phyloP scores from a whole-genome alignment of 2,329 filamentous ascomycete species.

The Myriosclerotinia duriaeana region DNA sequence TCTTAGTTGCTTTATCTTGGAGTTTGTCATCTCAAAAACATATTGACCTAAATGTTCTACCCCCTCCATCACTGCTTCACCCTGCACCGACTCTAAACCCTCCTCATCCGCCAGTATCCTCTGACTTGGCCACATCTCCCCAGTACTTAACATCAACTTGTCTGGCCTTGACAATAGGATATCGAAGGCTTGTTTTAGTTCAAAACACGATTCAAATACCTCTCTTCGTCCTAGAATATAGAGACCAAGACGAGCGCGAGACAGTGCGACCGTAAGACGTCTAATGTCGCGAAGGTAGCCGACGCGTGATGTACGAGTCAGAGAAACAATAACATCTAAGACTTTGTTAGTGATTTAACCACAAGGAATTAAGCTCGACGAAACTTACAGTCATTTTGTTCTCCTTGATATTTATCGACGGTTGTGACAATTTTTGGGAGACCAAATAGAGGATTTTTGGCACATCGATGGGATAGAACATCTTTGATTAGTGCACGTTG shows the following conservation, averaged over 20 bases:
- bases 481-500: conserved; percentile 86
- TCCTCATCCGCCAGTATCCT: conserved; percentile 50
- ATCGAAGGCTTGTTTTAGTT: conserved; percentile 84
- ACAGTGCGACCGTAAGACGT: conserved; percentile 90
- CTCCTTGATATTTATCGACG: conserved; percentile 97
- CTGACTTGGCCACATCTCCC: conserved; percentile 78
- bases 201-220: conserved; percentile 85
- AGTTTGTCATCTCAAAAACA: conserved; percentile 89
- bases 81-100: conserved; percentile 48
- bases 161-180: conserved; percentile 74
- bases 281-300: conserved; percentile 93
- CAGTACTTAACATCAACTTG: conserved; percentile 76
- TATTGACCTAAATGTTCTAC: conserved; percentile 96
- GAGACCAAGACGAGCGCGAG: conserved; percentile 83
- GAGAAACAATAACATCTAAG: conserved; percentile 84
- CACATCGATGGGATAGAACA: conserved; percentile 80
- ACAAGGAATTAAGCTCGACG: neutral
- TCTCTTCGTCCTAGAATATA: conserved; percentile 88
- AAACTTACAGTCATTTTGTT: conserved; percentile 94
- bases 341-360: conserved; percentile 26
- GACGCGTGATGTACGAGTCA: conserved; percentile 83
- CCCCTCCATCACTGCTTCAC: conserved; percentile 75
- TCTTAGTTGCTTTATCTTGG: conserved; percentile 39
- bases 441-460: conserved; percentile 80
- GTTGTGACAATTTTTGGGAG: conserved; percentile 87